A percentile compares a stretch with the other conserved stretches of the same genome.
Conservation (phyloP, 805 yeast species). For the Pichia cephalocereana region DNA sequence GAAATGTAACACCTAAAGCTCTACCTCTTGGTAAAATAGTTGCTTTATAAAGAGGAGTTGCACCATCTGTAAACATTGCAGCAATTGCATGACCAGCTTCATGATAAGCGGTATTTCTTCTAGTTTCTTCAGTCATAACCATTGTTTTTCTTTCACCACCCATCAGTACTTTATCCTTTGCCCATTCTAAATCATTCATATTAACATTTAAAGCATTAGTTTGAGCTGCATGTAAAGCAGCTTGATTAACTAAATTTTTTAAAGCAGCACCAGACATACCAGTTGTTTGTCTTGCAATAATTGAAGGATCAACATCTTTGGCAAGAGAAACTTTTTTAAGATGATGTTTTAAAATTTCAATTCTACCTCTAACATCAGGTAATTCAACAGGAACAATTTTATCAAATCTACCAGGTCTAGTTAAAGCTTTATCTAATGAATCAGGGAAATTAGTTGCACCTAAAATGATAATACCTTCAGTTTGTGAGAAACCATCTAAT, state of each 20-base stretch:
- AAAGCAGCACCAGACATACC: conserved; percentile 98
- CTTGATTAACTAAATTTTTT: conserved; percentile 93
- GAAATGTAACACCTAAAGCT: conserved; percentile 95
- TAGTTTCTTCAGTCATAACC: conserved; percentile 94
- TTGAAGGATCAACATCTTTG: conserved; percentile 75
- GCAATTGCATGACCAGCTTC: conserved; percentile 99
- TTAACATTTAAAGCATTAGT: conserved; percentile 83
- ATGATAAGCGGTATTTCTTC: conserved; percentile 93
- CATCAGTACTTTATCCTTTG: conserved; percentile 94
- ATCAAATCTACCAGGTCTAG: conserved; percentile 98
- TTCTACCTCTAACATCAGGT: conserved; percentile 96
- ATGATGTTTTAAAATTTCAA: conserved; percentile 85
- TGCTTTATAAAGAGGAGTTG: conserved; percentile 93
- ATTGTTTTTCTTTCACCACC: conserved; percentile 97
- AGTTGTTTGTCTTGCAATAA: conserved; percentile 94
- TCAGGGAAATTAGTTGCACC: conserved; percentile 99
- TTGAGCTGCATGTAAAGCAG: conserved; percentile 95
- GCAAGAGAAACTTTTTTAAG: conserved; percentile 84
- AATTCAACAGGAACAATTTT: conserved; percentile 90
- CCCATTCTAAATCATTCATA: conserved; percentile 95
- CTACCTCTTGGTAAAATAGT: conserved; percentile 95
- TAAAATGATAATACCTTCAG: conserved; percentile 87
- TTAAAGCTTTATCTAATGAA: conserved; percentile 89
- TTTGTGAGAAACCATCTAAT: conserved; percentile 89
- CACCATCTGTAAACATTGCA: conserved; percentile 92